Evolutionary conservation across 306 rosid species (phyloP).

Genomic region (Abrus pulchellus): DNA sequence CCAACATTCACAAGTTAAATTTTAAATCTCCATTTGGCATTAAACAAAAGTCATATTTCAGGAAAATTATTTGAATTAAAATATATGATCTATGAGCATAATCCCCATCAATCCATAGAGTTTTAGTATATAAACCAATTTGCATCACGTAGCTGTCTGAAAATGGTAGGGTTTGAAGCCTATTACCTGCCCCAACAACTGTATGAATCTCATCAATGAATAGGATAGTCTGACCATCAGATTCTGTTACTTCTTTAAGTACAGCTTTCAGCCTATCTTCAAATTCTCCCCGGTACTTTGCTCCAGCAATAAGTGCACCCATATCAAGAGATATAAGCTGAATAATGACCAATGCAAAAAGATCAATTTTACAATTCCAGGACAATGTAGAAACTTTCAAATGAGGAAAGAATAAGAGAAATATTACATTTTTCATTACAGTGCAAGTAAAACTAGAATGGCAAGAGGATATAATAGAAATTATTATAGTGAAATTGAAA

Average conservation of each 20-base stretch:
- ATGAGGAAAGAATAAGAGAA: conserved; percentile 14
- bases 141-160: background rate
- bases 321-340: conserved; percentile 98
- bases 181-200: conserved; percentile 96
- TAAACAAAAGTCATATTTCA: background rate
- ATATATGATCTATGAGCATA: conserved; percentile 28
- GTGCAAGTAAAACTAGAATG: conserved; percentile 21
- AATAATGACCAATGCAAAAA: conserved; percentile 33
- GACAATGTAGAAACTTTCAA: conserved; percentile 20
- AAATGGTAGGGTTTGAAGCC: conserved; percentile 41
- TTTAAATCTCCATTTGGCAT: conserved; percentile 21
- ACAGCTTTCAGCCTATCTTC: conserved; percentile 99
- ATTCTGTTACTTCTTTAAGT: conserved; percentile 96
- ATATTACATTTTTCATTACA: background rate
- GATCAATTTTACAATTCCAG: conserved; percentile 42
- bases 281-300: conserved; percentile 96
- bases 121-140: conserved; percentile 1
- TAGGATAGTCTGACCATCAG: conserved; percentile 93
- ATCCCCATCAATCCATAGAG: background rate
- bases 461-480: conserved; percentile 6
- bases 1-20: conserved; percentile 17
- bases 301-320: conserved; percentile 99
- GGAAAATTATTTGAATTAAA: conserved; percentile 9
- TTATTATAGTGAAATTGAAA: conserved; percentile 4
- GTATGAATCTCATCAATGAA: conserved; percentile 98